Evolutionary conservation across 768 basidiomycete genomes (phyloP), one percentile per base, ranked within the genome.

Genomic region (Suillus bovinus): DNA sequence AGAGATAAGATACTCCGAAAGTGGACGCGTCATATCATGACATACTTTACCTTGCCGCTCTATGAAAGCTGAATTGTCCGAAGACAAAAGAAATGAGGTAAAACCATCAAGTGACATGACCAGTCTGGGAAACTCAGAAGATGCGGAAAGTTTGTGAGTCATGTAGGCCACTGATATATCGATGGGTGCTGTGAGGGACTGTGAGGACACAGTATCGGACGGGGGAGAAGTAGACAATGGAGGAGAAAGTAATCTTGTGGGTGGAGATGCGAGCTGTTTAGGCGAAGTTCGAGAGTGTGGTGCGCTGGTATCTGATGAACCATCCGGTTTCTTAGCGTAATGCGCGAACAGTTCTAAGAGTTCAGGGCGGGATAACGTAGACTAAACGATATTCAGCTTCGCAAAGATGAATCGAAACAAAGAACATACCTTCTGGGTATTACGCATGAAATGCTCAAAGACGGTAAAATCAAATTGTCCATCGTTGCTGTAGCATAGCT

Each of bases 11-110:
- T 99, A 99, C 62, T 98, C 91, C 2, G 87, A 84, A 16, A 97
- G 79, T 1, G 96, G 94, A 1, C 84, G 79, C 1, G 89, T 90
- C 97, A 99, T 98, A 68, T 97, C 90, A 56, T 95, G 92, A 73
- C 80, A 81, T 6, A 88, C 76, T 17, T 78, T 76, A 34, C 74
- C 73, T 41, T 86, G 81, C 65, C 85, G 82, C 42, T 85, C 82
- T 6, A 79, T 67, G 66, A 85, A 82, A 14, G 82, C 78, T 0
- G 87, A 74, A 67, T 97, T 98, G 64, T 94, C 90, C 0, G 84
- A 70, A 0, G 94, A 96, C 11, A 89, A 72, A 5, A 99, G 84
- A 80, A 94, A 97, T 1, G 87, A 78, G 1, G 86, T 84, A 71
- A 99, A 93, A 1, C 79, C 83, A 29, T 89, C 86, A 20, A 87